Evolutionary conservation across 2,329 filamentous ascomycete species (phyloP), one percentile per base, ranked within the genome.

Genomic region (Tolypocladium tundrense): DNA sequence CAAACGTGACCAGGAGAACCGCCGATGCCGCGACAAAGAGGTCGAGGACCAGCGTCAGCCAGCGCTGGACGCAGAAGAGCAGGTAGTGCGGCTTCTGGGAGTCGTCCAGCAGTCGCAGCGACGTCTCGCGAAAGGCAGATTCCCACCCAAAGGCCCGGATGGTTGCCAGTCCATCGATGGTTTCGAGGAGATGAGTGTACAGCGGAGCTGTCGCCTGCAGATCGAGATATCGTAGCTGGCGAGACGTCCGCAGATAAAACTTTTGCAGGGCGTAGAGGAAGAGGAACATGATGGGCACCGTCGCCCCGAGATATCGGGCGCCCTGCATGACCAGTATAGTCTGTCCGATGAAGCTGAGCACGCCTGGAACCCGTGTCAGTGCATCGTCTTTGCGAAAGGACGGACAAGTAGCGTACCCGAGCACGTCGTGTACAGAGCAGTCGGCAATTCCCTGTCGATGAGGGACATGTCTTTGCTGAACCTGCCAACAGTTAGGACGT

Each of bases 71-170:
- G 16, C 73, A 74, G 53, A 71, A 75, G 8, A 83, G 70, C 1
- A 81, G 70, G 59, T 83, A 83, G 52, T 75, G 78, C 1, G 80
- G 79, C 31, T 72, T 68, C 59, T 83, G 80, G 0, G 78, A 80
- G 14, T 66, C 63, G 59, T 82, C 75, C 1, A 83, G 67, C 0
- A 80, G 68, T 14, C 61, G 59, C 5, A 74, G 63, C 51, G 76
- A 78, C 41, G 71, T 70, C 37, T 72, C 64, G 40, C 72, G 66
- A 55, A 76, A 73, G 2, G 64, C 65, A 1, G 68, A 61, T 50
- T 75, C 66, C 80, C 80, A 83, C 9, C 73, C 72, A 62, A 80
- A 81, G 2, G 79, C 75, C 24, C 79, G 70, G 4, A 82, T 71
- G 0, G 78, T 81, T 0, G 69, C 68, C 2, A 81, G 65, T 0